Evolutionary conservation across 371 early-diverging fungal genomes (phyloP).

Genomic region (Mortierella sp.): DNA sequence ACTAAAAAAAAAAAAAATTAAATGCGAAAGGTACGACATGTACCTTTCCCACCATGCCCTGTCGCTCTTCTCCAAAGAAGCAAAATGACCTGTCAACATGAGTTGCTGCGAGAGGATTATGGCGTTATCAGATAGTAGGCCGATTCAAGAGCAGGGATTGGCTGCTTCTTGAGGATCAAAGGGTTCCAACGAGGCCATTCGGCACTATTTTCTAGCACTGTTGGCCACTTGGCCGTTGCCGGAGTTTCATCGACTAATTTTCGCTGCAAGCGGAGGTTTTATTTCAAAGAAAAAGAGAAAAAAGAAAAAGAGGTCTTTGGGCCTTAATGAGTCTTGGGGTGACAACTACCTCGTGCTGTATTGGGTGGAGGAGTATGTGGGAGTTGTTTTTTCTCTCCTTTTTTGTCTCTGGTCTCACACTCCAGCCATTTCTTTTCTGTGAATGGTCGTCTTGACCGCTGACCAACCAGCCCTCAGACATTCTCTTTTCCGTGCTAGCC

Average conservation of each 20-base stretch:
- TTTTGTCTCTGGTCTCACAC: background rate
- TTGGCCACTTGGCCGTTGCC: constrained; percentile 15
- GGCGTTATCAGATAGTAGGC: constrained; percentile 14
- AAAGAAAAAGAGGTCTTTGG: background rate
- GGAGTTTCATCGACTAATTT: constrained; percentile 8
- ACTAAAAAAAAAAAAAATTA: background rate
- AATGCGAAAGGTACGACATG: background rate
- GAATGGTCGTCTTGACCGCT: background rate
- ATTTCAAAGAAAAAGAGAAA: background rate
- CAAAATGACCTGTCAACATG: constrained; percentile 11
- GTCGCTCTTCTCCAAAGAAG: background rate
- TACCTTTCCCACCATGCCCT: background rate
- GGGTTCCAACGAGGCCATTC: constrained; percentile 11
- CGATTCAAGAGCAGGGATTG: constrained; percentile 1
- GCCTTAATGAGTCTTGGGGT: background rate
- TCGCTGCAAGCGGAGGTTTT: constrained; percentile 10
- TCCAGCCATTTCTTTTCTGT: background rate
- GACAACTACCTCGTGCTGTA: background rate
- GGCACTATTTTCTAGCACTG: constrained; percentile 3
- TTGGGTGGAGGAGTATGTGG: background rate
- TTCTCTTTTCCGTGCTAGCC: background rate
- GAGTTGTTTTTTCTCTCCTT: background rate
- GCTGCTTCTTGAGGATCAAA: background rate
- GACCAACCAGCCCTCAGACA: background rate
- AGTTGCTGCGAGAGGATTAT: constrained; percentile 16